Evolutionary conservation across 371 early-diverging fungal species (phyloP), one percentile per base, ranked within the genome.

Genomic region (Mortierella sp.): DNA sequence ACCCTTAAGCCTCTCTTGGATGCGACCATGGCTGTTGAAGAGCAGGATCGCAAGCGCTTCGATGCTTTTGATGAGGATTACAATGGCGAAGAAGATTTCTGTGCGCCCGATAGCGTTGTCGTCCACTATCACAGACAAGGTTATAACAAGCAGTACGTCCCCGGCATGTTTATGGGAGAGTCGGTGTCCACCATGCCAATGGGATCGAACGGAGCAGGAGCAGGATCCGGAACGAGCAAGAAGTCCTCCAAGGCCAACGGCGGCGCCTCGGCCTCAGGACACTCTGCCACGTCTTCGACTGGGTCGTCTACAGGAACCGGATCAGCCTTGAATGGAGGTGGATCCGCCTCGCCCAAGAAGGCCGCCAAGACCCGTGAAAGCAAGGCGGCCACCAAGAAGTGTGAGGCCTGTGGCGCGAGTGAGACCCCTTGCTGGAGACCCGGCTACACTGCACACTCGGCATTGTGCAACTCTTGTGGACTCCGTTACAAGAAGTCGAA

Each of bases 391-490:
- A 74, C 75, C 19, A 84, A 84, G 70, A 75, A 75, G 71, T 91
- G 92, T 73, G 92, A 89, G 58, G 91, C 92, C 16, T 92, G 92
- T 74, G 88, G 87, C 0, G 88, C 87, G 47, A 88, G 78, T 65
- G 87, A 88, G 73, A 92, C 92, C 34, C 92, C 92, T n/a, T 92
- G 92, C 84, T 92, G 92, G 92, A 85, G 92, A 77, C 92, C 92
- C n/a, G 91, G 91, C 28, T 91, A 91, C 87, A 88, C 88, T 63
- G 82, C 88, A 70, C 78, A 82, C 76, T 89, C 89, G 47, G 89
- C 90, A 11, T 88, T 92, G 31, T 92, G 92, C 89, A 92, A 92
- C 78, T 90, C 89, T 55, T 92, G 92, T 70, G 92, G 92, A 24
- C 72, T 92, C 63, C 80, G 92, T 2, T 92, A 90, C 88, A 92